Conservation (phyloP, 2,329 filamentous ascomycete species). For the Bisporella sp. region DNA sequence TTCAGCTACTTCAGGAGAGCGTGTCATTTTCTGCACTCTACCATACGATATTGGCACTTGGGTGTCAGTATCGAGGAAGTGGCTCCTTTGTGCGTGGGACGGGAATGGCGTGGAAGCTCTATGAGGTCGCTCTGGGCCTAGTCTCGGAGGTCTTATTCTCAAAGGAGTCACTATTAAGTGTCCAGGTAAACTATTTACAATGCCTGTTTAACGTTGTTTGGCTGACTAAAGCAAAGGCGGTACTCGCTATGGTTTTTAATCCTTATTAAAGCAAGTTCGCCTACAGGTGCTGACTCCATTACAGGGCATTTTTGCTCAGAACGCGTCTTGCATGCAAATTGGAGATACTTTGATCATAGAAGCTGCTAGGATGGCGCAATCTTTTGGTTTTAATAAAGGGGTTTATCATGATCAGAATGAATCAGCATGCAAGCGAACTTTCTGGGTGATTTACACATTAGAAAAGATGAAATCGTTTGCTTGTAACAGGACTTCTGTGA, state of each 20-base stretch:
- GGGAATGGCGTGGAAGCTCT: conserved; percentile 33
- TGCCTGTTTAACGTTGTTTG: neutral
- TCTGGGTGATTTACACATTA: conserved; percentile 34
- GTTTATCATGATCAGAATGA: conserved; percentile 9
- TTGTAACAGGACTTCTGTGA: conserved; percentile 26
- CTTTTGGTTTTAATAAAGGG: conserved; percentile 25
- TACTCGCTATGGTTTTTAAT: conserved; percentile 7
- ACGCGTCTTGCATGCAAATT: conserved; percentile 28
- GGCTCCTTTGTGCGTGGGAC: conserved; percentile 33
- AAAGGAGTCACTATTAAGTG: conserved; percentile 16
- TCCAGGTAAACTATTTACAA: conserved; percentile 18
- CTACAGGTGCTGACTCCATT: neutral
- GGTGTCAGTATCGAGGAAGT: conserved; percentile 15
- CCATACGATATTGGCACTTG: conserved; percentile 18
- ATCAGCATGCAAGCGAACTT: conserved; percentile 20
- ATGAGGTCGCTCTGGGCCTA: conserved; percentile 29
- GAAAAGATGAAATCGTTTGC: conserved; percentile 32
- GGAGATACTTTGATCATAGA: conserved; percentile 27
- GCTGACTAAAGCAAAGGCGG: conserved; percentile 7
- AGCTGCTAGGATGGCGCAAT: conserved; percentile 29
- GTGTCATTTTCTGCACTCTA: conserved; percentile 33
- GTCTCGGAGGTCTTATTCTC: conserved; percentile 28
- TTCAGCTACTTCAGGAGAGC: conserved; percentile 19
- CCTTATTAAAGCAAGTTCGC: neutral
- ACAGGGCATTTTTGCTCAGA: conserved; percentile 31